A percentile compares a stretch with the other conserved stretches of the same genome.
phyloP scores from a whole-genome alignment of 495 filamentous ascomycete genomes.

The Tuber melanosporum region DNA sequence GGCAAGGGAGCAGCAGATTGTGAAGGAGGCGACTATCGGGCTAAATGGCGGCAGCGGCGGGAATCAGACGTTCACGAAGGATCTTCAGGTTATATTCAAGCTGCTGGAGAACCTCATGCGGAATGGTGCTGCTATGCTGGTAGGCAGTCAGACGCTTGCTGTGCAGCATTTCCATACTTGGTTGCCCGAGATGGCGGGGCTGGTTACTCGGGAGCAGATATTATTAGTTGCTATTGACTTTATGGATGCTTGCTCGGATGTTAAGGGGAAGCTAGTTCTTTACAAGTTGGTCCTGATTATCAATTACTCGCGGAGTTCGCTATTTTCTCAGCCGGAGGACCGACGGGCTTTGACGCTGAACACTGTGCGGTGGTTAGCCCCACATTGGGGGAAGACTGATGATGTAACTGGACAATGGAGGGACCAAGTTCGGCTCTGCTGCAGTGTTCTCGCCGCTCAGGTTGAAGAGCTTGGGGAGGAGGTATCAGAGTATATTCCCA shows the following conservation, averaged over 20 bases:
- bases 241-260: conserved; percentile 78
- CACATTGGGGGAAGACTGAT: conserved; percentile 78
- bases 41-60: conserved; percentile 60
- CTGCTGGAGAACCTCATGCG: conserved; percentile 82
- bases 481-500: conserved; percentile 79
- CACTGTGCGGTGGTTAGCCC: conserved; percentile 83
- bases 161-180: conserved; percentile 96
- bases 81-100: conserved; percentile 81
- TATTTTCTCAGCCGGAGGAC: conserved; percentile 72
- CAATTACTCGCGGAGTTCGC: conserved; percentile 70
- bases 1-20: conserved; percentile 76
- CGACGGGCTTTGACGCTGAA: conserved; percentile 66
- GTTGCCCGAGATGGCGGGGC: conserved; percentile 76
- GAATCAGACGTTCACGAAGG: conserved; percentile 60
- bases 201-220: conserved; percentile 76
- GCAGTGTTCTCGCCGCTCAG: conserved; percentile 80
- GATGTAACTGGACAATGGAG: conserved; percentile 77
- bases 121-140: conserved; percentile 70
- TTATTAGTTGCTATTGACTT: conserved; percentile 86
- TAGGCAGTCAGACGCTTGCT: conserved; percentile 89
- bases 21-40: conserved; percentile 81
- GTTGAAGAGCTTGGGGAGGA: conserved; percentile 69
- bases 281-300: conserved; percentile 91
- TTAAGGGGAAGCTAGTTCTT: conserved; percentile 87
- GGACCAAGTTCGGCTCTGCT: conserved; percentile 87